Conservation (phyloP, 805 yeast species). For the Zygoascus bituminiphila region DNA sequence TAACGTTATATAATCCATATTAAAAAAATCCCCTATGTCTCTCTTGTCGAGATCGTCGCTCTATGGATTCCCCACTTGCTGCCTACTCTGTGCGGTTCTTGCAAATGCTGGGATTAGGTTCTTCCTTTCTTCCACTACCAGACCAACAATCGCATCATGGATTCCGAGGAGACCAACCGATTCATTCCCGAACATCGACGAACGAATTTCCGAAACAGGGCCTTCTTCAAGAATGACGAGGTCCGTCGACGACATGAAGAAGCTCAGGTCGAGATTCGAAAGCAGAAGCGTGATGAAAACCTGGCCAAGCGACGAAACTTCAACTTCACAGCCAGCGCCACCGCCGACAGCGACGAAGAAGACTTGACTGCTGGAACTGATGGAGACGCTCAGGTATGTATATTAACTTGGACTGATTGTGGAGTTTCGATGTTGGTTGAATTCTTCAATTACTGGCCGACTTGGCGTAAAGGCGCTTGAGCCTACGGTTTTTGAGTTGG, state of each 20-base stretch:
- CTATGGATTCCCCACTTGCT: too few species aligned
- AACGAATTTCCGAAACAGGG: constrained; percentile 90
- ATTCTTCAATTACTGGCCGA: background rate
- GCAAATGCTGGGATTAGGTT: background rate
- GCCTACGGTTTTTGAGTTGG: too few species aligned
- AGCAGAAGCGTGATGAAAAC: constrained; percentile 93
- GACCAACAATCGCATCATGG: constrained; percentile 12
- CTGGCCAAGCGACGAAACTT: constrained; percentile 77
- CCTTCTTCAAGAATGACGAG: constrained; percentile 90
- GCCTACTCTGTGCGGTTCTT: too few species aligned
- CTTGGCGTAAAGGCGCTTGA: background rate
- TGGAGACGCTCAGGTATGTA: constrained; percentile 16
- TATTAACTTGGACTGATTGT: background rate
- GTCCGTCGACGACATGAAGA: constrained; percentile 96
- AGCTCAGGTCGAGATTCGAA: constrained; percentile 92
- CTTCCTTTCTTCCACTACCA: background rate
- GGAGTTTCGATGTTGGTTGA: background rate
- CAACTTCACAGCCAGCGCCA: constrained; percentile 21
- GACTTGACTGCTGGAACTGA: constrained; percentile 25
- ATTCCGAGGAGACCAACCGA: constrained; percentile 29
- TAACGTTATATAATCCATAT: too few species aligned
- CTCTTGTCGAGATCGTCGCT: too few species aligned
- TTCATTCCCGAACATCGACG: constrained; percentile 97
- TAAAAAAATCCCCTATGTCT: too few species aligned
- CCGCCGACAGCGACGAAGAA: constrained; percentile 43